A percentile compares a stretch with the other conserved stretches of the same genome.
Conservation (phyloP, 2,329 filamentous ascomycete genomes). For the Dothidotthia symphoricarpi region DNA sequence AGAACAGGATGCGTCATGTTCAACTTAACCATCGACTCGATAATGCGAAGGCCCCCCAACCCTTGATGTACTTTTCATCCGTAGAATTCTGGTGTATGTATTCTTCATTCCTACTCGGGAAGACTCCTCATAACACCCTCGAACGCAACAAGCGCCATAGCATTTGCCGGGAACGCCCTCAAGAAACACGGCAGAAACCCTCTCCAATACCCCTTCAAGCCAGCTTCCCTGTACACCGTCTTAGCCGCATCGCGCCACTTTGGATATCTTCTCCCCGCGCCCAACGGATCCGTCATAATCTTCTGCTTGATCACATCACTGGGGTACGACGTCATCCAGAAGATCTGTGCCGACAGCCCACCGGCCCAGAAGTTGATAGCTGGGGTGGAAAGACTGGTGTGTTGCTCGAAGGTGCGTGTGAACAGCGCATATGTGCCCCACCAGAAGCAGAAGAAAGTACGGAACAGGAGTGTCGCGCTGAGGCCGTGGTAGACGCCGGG, state of each 20-base stretch:
- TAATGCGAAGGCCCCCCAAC: too few species aligned
- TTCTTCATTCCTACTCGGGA: constrained; percentile 31
- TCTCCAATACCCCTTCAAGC: constrained; percentile 80
- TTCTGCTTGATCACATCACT: constrained; percentile 93
- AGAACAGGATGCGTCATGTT: too few species aligned
- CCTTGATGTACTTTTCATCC: too few species aligned
- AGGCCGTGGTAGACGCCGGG: constrained; percentile 83
- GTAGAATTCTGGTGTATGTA: too few species aligned
- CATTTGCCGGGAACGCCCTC: constrained; percentile 92
- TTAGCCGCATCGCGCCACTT: constrained; percentile 77
- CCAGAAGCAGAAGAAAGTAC: constrained; percentile 96
- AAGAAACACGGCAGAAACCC: constrained; percentile 93
- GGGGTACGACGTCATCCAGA: constrained; percentile 91
- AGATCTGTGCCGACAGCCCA: constrained; percentile 86
- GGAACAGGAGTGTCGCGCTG: constrained; percentile 79
- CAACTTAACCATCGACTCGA: too few species aligned
- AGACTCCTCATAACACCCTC: constrained; percentile 77
- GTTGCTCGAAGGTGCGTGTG: constrained; percentile 63
- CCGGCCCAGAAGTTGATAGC: constrained; percentile 97
- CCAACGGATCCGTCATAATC: constrained; percentile 93
- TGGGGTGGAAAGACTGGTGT: constrained; percentile 71
- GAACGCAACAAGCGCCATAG: constrained; percentile 88
- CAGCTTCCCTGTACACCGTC: constrained; percentile 72
- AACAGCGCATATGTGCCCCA: constrained; percentile 94
- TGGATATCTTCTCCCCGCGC: constrained; percentile 60